phyloP scores from a whole-genome alignment of 2,329 filamentous ascomycete genomes.

The Corniculantispora saksenae region DNA sequence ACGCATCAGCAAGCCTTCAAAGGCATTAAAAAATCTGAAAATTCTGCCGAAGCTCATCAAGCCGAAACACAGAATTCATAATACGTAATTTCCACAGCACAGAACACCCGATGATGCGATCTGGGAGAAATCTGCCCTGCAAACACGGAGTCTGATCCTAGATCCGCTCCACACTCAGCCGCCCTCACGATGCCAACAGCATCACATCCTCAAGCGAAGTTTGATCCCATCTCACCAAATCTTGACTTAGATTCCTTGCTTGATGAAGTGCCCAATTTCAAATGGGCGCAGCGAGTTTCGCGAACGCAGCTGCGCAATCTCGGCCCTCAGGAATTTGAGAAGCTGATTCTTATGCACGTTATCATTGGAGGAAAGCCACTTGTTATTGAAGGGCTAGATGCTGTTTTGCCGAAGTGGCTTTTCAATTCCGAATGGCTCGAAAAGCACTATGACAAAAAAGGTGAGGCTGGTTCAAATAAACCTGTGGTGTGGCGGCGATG shows the following conservation, averaged over 20 bases:
- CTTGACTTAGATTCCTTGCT: slow-evolving; percentile 78
- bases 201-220: slow-evolving; percentile 79
- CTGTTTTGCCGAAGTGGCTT: slow-evolving; percentile 70
- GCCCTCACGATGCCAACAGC: slow-evolving; percentile 67
- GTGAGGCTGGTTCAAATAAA: slow-evolving; percentile 47
- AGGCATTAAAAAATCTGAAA: background rate
- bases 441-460: slow-evolving; percentile 74
- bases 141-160: background rate
- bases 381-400: slow-evolving; percentile 86
- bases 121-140: no score
- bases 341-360: slow-evolving; percentile 80
- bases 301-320: slow-evolving; percentile 76
- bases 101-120: background rate
- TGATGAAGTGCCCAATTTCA: slow-evolving; percentile 78
- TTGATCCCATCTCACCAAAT: slow-evolving; percentile 86
- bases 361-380: slow-evolving; percentile 83
- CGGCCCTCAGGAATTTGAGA: slow-evolving; percentile 79
- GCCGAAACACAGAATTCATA: no score
- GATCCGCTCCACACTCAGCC: background rate
- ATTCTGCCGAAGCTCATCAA: no score
- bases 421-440: slow-evolving; percentile 83
- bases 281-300: slow-evolving; percentile 80
- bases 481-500: background rate
- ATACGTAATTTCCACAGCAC: background rate
- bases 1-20: no score